Base-by-base conservation (phyloP, 371 early-diverging fungal species). In the Blakeslea trispora region DNA sequence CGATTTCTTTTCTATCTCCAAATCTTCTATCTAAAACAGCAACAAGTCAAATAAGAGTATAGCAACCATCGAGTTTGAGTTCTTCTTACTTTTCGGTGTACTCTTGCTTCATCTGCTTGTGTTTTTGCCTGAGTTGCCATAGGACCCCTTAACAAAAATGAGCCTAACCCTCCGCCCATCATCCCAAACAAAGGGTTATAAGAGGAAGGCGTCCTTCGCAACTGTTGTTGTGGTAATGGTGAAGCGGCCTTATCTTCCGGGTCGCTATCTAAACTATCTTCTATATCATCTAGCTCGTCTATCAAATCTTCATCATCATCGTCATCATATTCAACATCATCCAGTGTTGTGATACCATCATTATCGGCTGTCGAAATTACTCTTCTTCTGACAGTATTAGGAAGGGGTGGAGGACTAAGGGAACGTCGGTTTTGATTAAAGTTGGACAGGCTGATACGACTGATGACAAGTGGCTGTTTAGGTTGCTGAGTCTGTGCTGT, bases 1-100 rank as follows among this genome's bases (percentile, higher is more conserved):
- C 13, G 77, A 76, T 13, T 69, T 59, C 52, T 78, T 81, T 59
- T 77, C 77, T 41, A 81, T 78, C 69, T 81, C 81, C 52, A 81
- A 56, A 56, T 81, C 79, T 57, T 74, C 72, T 52, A 81, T 74
- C 81, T 81, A 47, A 42, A 32, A 10, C 19, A 22, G 19, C n/a
- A 34, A 13, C n/a, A 53, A 10, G 28, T n/a, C n/a, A n/a, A n/a
- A n/a, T n/a, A n/a, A n/a, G n/a, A n/a, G n/a, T n/a, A n/a, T n/a
- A n/a, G n/a, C n/a, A n/a, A n/a, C n/a, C n/a, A n/a, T n/a, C n/a
- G n/a, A n/a, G n/a, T n/a, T n/a, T n/a, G n/a, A n/a, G n/a, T n/a
- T n/a, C n/a, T n/a, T n/a, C 23, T 17, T 64, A 77, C 77, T 61
- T 74, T 77, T 52, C 72, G 63, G 62, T 71, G 55, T 17, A 68